Percentiles rank a stretch among this genome's conserved stretches.
phyloP scores from a whole-genome alignment of 116 monocot genomes.

The Posidonia oceanica region DNA sequence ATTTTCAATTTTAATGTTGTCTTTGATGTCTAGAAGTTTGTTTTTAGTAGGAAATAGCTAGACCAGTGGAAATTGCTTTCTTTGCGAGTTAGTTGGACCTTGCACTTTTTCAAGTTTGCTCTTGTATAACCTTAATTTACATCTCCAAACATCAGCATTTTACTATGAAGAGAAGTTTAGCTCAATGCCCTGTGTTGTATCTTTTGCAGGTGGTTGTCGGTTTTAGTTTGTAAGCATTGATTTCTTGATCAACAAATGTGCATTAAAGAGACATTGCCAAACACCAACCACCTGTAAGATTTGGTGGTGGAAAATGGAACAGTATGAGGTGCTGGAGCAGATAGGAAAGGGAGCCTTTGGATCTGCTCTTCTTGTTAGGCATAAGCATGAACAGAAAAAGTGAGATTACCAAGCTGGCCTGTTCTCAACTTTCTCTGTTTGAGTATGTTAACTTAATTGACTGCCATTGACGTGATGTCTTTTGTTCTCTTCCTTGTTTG shows the following conservation, averaged over 20 bases:
- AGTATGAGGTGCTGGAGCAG: conserved; percentile 29
- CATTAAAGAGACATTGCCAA: not conserved
- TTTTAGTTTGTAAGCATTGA: not conserved
- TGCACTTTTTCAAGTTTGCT: too few relatives aligned
- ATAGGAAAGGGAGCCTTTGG: conserved; percentile 53
- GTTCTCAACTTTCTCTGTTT: not conserved
- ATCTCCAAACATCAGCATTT: too few relatives aligned
- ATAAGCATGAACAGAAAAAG: conserved; percentile 68
- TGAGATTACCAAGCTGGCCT: conserved; percentile 3
- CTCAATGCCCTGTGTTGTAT: too few relatives aligned
- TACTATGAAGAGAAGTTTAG: too few relatives aligned
- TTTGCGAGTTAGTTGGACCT: too few relatives aligned
- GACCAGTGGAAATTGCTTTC: too few relatives aligned
- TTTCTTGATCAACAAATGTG: not conserved
- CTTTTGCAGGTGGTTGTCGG: not conserved
- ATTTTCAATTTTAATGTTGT: too few relatives aligned
- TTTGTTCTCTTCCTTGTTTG: not conserved
- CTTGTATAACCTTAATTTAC: too few relatives aligned
- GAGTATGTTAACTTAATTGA: not conserved
- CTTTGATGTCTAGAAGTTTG: too few relatives aligned
- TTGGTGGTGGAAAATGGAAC: conserved; percentile 19
- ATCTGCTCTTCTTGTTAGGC: conserved; percentile 66
- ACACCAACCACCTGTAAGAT: not conserved
- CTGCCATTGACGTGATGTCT: not conserved
- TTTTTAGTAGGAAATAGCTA: too few relatives aligned